phyloP scores from a whole-genome alignment of 1,284 basidiomycete genomes.

The Leccinum cinnamomeum region DNA sequence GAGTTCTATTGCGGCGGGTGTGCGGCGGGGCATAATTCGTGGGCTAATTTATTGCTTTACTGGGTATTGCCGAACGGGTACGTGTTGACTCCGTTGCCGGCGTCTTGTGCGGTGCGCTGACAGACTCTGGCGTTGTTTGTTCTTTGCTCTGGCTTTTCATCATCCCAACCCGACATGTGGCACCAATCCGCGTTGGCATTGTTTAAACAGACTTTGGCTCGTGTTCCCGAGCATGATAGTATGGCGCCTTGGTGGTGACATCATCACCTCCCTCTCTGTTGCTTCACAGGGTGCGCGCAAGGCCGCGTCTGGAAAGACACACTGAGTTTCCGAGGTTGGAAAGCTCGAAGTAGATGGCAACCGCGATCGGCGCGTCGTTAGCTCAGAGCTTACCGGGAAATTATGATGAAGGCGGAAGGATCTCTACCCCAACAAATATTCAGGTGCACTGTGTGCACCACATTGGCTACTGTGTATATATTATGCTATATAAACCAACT shows the following conservation, averaged over 20 bases:
- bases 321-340: conserved; percentile 11
- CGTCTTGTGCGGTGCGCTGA: not conserved
- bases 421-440: not conserved
- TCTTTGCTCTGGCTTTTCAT: not conserved
- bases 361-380: not conserved
- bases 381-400: not conserved
- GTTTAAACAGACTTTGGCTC: conserved; percentile 61
- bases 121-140: not conserved
- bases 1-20: conserved; percentile 76
- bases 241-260: conserved; percentile 55
- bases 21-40: conserved; percentile 72
- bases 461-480: not conserved
- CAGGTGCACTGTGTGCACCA: not conserved
- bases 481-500: not conserved
- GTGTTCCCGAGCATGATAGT: conserved; percentile 64
- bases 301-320: conserved; percentile 21
- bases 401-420: not conserved
- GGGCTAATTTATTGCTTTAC: conserved; percentile 52
- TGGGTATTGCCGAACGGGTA: conserved; percentile 83
- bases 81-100: conserved; percentile 27
- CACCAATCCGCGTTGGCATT: not conserved
- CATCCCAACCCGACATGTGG: not conserved
- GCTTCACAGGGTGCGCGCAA: conserved; percentile 30
- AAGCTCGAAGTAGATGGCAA: not conserved
- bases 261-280: conserved; percentile 45